Evolutionary conservation across 1,284 basidiomycete species (phyloP).

Genomic region (Laetiporus sulphureus): DNA sequence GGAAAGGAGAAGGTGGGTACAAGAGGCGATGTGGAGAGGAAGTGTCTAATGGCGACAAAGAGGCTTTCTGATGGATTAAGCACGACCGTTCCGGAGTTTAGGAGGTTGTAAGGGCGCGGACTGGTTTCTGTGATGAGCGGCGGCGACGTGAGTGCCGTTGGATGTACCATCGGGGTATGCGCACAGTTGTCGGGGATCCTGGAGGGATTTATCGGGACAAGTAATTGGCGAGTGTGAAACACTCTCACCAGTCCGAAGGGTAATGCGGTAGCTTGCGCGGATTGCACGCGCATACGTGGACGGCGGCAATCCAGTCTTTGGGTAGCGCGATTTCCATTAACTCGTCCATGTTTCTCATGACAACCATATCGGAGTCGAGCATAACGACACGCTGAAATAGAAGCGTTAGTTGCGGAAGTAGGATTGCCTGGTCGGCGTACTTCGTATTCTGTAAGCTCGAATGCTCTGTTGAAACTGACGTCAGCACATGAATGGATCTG

Average conservation of each 20-base stretch:
- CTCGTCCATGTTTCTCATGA: slow-evolving; percentile 87
- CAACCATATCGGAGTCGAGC: slow-evolving; percentile 90
- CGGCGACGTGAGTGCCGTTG: slow-evolving; percentile 39
- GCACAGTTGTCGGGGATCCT: slow-evolving; percentile 91
- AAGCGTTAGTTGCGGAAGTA: too few relatives aligned
- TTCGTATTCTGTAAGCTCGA: slow-evolving; percentile 72
- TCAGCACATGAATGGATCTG: background rate
- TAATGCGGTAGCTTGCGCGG: slow-evolving; percentile 81
- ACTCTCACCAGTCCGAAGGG: slow-evolving; percentile 78
- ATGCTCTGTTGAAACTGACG: slow-evolving; percentile 44
- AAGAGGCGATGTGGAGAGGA: slow-evolving; percentile 63
- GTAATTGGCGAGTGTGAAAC: background rate
- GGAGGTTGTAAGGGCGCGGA: slow-evolving; percentile 69
- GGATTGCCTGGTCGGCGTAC: too few relatives aligned
- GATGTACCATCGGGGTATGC: slow-evolving; percentile 58
- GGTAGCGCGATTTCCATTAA: slow-evolving; percentile 70
- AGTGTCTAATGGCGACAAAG: slow-evolving; percentile 45
- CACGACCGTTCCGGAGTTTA: slow-evolving; percentile 89
- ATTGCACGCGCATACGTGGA: slow-evolving; percentile 91
- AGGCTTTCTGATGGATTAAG: slow-evolving; percentile 68
- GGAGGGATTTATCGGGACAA: slow-evolving; percentile 4
- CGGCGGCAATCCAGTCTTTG: slow-evolving; percentile 74
- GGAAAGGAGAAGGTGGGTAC: slow-evolving; percentile 76
- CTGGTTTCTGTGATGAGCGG: slow-evolving; percentile 41
- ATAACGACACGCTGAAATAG: slow-evolving; percentile 65